Conservation (phyloP, 768 basidiomycete genomes). For the Lactifluus volemus region DNA sequence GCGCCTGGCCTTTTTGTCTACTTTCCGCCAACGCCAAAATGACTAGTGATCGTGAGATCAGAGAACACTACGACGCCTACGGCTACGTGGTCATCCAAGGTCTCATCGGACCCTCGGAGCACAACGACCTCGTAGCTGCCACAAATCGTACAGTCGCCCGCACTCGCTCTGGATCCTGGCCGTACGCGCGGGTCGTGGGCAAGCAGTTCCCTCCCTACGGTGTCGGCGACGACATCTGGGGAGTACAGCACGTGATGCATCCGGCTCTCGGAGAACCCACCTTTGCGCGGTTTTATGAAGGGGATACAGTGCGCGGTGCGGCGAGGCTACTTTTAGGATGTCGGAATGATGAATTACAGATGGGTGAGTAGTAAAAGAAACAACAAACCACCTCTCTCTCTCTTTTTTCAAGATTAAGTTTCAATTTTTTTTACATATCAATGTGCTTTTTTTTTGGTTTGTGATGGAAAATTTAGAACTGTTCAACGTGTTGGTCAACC, state of each 20-base stretch:
- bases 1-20: no score
- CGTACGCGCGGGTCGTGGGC: conserved; percentile 60
- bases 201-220: conserved; percentile 69
- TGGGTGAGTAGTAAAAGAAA: conserved; percentile 41
- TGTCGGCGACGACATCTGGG: conserved; percentile 61
- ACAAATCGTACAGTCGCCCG: conserved; percentile 41
- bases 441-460: background rate
- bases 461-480: conserved; percentile 37
- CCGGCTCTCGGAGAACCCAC: conserved; percentile 49
- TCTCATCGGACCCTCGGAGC: conserved; percentile 38
- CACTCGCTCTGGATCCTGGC: conserved; percentile 56
- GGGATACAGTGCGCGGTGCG: conserved; percentile 35
- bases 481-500: conserved; percentile 72
- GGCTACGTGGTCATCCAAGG: conserved; percentile 58
- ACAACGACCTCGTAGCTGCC: conserved; percentile 38
- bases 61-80: conserved; percentile 45
- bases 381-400: background rate
- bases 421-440: background rate
- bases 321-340: conserved; percentile 47
- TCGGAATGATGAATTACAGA: conserved; percentile 50
- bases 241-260: conserved; percentile 78
- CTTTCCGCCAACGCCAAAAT: background rate
- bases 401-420: background rate
- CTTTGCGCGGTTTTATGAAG: conserved; percentile 65
- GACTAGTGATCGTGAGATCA: conserved; percentile 22